Evolutionary conservation across 768 basidiomycete genomes (phyloP).

Genomic region (Gymnopilus junonius): DNA sequence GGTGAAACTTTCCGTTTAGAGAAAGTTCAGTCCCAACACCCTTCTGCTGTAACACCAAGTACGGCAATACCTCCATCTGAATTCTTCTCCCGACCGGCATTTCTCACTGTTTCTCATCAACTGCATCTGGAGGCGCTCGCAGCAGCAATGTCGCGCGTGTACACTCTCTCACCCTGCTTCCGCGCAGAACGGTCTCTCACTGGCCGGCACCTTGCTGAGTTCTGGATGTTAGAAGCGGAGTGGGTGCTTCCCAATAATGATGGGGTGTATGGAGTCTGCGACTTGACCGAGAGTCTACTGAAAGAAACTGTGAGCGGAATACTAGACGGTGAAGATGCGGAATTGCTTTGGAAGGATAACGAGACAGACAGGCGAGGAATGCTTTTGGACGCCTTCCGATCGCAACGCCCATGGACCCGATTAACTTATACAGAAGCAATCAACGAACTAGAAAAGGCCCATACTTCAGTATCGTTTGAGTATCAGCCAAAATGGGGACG

Average conservation of each 20-base stretch:
- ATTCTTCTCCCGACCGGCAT: slow-evolving; percentile 79
- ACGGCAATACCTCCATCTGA: slow-evolving; percentile 37
- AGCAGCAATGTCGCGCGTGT: slow-evolving; percentile 78
- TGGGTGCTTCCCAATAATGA: slow-evolving; percentile 51
- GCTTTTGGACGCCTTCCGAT: slow-evolving; percentile 40
- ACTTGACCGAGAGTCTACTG: slow-evolving; percentile 42
- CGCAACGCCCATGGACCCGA: slow-evolving; percentile 58
- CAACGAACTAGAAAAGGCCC: slow-evolving; percentile 45
- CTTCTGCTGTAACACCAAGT: slow-evolving; percentile 25
- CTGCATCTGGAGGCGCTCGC: slow-evolving; percentile 92
- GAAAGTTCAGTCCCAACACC: slow-evolving; percentile 37
- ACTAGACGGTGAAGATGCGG: slow-evolving; percentile 28
- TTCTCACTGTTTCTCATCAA: slow-evolving; percentile 95
- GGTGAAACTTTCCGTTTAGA: slow-evolving; percentile 87
- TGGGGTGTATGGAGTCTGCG: slow-evolving; percentile 49
- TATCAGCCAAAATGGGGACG: slow-evolving; percentile 70
- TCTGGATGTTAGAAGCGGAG: slow-evolving; percentile 99
- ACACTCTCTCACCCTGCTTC: slow-evolving; percentile 93
- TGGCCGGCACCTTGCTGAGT: slow-evolving; percentile 92
- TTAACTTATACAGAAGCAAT: slow-evolving; percentile 85
- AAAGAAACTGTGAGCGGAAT: slow-evolving; percentile 26
- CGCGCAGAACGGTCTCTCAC: slow-evolving; percentile 92
- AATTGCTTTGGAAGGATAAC: slow-evolving; percentile 45
- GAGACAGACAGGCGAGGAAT: slow-evolving; percentile 36
- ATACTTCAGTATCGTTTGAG: slow-evolving; percentile 45